Base-by-base conservation (phyloP, 208 protist genomes). In the Leptomonas pyrrhocoris region DNA sequence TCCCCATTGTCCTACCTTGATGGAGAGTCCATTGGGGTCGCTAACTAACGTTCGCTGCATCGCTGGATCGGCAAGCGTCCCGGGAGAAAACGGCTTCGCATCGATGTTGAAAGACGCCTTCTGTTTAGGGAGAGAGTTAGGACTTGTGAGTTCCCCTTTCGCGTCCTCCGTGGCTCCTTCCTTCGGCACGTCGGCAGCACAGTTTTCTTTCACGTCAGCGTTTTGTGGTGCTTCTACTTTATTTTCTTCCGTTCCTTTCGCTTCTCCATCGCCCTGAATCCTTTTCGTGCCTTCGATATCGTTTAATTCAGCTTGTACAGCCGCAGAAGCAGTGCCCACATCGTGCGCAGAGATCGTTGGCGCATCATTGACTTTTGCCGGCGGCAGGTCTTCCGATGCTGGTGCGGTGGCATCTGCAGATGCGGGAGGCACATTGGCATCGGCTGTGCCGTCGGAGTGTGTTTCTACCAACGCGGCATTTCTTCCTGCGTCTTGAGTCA, bases 1-100 rank as follows among this genome's bases (percentile, higher is more conserved):
- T 38, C n/a, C 56, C 68, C 68, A 74, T 25, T 74, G 68, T 2
- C 68, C 68, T 38, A 74, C 38, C 48, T 74, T 74, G 34, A 74
- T 67, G 1, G 68, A 74, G 1, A 74, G 16, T 25, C 68, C 68
- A 11, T 51, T 74, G 8, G 57, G 8, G 12, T 74, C 59, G 16
- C 58, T 49, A 0, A 66, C 68, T 45, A 74, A 31, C 7, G 57
- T 65, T 11, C 34, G 30, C 25, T 67, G 58, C 18, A 74, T 54
- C 15, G 25, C 36, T 34, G 68, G 68, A 67, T 74, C 68, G n/a
- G 34, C 34, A 57, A 74, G 48, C 1, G 68, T 42, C 1, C 66
- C 59, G 28, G 68, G 68, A 30, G 68, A 74, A 25, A 74, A 74
- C 13, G 68, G 68, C 30, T 74, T 74, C 40, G 68, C 68, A 34